Evolutionary conservation across 2,329 filamentous ascomycete species (phyloP), one percentile per base, ranked within the genome.

Genomic region (Alternaria tenuissima): DNA sequence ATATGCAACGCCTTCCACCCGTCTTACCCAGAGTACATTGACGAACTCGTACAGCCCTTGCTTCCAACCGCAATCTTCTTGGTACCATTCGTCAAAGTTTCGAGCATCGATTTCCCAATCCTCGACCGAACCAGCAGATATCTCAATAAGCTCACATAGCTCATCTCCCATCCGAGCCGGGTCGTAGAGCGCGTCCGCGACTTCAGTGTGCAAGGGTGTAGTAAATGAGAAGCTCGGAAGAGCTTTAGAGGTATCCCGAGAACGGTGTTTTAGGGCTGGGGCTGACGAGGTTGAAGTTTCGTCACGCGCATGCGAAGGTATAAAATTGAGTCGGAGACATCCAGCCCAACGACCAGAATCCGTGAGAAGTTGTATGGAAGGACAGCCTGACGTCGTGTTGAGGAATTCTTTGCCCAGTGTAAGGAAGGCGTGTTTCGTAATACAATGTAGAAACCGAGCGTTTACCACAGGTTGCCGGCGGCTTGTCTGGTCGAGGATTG

Each of bases 11-110:
- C 59, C 59, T n/a, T 61, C 60, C 5, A 44, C 43, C 64, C 68
- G 62, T 34, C 66, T 62, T 34, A 71, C 55, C 67, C 70, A 72
- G 1, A 73, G 44, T 3, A 72, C 67, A 55, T 70, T 70, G 32
- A 61, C 57, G 54, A 66, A 68, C 38, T 65, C 55, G 36, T 68
- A 70, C 6, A 56, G 18, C 20, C 58, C 62, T 5, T 54, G 28
- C 11, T 51, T 38, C 14, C 64, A 44, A 9, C 38, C 52, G 20
- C 52, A 57, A 4, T 28, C 44, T 11, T 34, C n/a, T 34, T 38
- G n/a, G 8, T 55, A 52, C 62, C 59, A 67, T 43, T 63, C 60
- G 43, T 62, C 57, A 5, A 67, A 65, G 41, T 56, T 65, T 16
- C 57, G 43, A 30, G 63, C 51, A 38, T 68, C 64, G 32, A 61